A percentile compares a stretch with the other conserved stretches of the same genome.
These are phyloP conservation scores for Candida hungchunana DNA, from an alignment of 805 yeast genomes.

Conservation along the genomic window DNA sequence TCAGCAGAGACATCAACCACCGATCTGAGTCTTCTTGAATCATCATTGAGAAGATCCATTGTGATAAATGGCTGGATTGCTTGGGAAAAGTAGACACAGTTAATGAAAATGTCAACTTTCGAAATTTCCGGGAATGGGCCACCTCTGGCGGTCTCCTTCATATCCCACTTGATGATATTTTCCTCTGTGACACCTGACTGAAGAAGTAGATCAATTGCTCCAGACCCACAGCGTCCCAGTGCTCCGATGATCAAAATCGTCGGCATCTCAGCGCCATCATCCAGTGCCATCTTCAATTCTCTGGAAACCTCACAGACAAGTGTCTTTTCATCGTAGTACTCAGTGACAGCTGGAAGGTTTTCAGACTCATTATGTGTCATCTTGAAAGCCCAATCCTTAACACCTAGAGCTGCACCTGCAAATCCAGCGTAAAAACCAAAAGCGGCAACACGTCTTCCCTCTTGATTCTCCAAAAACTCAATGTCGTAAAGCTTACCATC, in stretches of 20 bases:
- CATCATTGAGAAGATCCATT: slow-evolving; percentile 57
- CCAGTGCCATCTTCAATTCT: slow-evolving; percentile 53
- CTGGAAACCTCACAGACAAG: slow-evolving; percentile 68
- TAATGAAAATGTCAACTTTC: slow-evolving; percentile 80
- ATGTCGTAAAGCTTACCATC: slow-evolving; percentile 88
- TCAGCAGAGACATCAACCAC: slow-evolving; percentile 98
- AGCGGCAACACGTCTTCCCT: slow-evolving; percentile 98
- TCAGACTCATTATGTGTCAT: slow-evolving; percentile 63
- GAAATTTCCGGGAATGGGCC: slow-evolving; percentile 96
- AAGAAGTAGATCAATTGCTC: slow-evolving; percentile 81
- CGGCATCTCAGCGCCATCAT: slow-evolving; percentile 64
- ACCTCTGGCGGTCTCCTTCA: slow-evolving; percentile 92
- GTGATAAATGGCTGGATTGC: slow-evolving; percentile 92
- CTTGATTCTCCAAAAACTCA: slow-evolving; percentile 90
- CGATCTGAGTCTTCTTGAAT: slow-evolving; percentile 75
- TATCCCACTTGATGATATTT: slow-evolving; percentile 90
- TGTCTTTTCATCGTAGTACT: slow-evolving; percentile 75
- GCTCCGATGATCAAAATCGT: slow-evolving; percentile 92
- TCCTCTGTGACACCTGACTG: slow-evolving; percentile 85
- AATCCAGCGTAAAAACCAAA: slow-evolving; percentile 99
- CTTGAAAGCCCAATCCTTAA: slow-evolving; percentile 92
- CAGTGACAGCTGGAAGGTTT: slow-evolving; percentile 74
- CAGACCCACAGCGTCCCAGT: slow-evolving; percentile 97
- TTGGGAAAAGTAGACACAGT: slow-evolving; percentile 90
- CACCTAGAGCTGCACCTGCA: slow-evolving; percentile 98